phyloP scores from a whole-genome alignment of 2,329 filamentous ascomycete genomes.

The Graphilbum sp. region DNA sequence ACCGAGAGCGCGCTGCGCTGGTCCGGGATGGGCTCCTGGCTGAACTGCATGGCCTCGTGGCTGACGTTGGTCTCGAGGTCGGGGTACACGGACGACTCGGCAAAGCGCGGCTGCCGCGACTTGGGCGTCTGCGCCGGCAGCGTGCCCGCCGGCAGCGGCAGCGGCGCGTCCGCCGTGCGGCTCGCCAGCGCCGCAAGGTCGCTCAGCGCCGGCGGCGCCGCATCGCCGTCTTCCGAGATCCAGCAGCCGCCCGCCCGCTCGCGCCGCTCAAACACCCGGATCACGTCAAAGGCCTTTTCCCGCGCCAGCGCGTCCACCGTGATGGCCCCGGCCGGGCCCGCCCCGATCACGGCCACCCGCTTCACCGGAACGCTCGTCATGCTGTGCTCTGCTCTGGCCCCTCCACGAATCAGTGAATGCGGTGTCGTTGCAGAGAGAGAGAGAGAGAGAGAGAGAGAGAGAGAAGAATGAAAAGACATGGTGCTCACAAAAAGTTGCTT shows the following conservation, averaged over 20 bases:
- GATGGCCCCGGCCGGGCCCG: conserved; percentile 22
- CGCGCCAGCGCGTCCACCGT: conserved; percentile 10
- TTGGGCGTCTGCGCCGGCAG: conserved; percentile 30
- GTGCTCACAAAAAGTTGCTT: too few species aligned
- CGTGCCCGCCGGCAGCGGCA: conserved; percentile 25
- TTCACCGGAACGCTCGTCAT: not conserved
- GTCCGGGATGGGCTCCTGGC: conserved; percentile 4
- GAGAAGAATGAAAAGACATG: too few species aligned
- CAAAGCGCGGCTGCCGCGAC: conserved; percentile 8
- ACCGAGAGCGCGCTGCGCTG: conserved; percentile 18
- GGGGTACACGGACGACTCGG: conserved; percentile 6
- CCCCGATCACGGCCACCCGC: conserved; percentile 14
- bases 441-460: too few species aligned
- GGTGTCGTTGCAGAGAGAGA: too few species aligned
- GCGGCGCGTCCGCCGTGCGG: conserved; percentile 28
- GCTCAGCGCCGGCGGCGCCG: conserved; percentile 16
- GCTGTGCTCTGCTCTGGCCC: too few species aligned
- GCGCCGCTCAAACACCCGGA: conserved; percentile 24
- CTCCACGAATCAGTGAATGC: too few species aligned
- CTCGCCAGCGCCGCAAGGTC: conserved; percentile 21
- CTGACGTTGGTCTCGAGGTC: conserved; percentile 38
- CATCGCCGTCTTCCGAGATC: conserved; percentile 31
- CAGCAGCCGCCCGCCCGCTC: conserved; percentile 27
- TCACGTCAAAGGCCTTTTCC: conserved; percentile 23
- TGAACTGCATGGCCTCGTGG: conserved; percentile 40